A percentile compares a stretch with the other conserved stretches of the same genome.
These are phyloP conservation scores for Volvariella volvacea DNA, from an alignment of 1,284 basidiomycete genomes.

Conservation along the genomic window DNA sequence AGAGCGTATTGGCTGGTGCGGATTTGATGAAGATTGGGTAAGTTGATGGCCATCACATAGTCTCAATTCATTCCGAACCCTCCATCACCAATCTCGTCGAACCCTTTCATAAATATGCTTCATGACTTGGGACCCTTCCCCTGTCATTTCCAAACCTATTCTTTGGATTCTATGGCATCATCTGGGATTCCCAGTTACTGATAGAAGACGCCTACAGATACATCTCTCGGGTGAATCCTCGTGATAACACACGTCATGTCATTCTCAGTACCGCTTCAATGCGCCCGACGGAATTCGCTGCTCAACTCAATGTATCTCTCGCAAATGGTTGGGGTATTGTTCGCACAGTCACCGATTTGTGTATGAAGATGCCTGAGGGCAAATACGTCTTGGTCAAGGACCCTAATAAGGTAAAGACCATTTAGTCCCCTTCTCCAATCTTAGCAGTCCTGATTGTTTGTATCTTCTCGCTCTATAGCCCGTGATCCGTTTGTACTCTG, in stretches of 20 bases:
- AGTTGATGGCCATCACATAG: conserved; percentile 18
- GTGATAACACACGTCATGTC: conserved; percentile 93
- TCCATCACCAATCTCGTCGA: neutral
- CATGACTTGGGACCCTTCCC: conserved; percentile 5
- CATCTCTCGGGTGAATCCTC: conserved; percentile 90
- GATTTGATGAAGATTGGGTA: conserved; percentile 98
- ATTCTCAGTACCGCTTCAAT: conserved; percentile 94
- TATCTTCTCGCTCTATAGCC: conserved; percentile 45
- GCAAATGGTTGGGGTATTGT: conserved; percentile 99
- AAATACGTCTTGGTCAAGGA: conserved; percentile 96
- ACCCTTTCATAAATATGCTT: conserved; percentile 4
- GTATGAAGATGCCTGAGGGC: conserved; percentile 93
- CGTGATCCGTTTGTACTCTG: conserved; percentile 88
- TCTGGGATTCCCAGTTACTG: conserved; percentile 3
- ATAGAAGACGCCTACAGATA: conserved; percentile 42
- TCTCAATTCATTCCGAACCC: conserved; percentile 2
- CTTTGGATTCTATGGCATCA: conserved; percentile 11
- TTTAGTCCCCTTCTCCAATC: conserved; percentile 6
- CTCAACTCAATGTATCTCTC: conserved; percentile 92
- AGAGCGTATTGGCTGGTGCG: conserved; percentile 92
- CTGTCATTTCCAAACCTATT: conserved; percentile 5
- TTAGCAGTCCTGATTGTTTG: conserved; percentile 6
- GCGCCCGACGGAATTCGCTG: conserved; percentile 92
- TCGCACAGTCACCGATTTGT: conserved; percentile 85
- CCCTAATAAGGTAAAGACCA: conserved; percentile 80